A percentile compares a stretch with the other conserved stretches of the same genome.
phyloP scores from a whole-genome alignment of 1,284 basidiomycete species.

The Paramarasmius palmivorus region DNA sequence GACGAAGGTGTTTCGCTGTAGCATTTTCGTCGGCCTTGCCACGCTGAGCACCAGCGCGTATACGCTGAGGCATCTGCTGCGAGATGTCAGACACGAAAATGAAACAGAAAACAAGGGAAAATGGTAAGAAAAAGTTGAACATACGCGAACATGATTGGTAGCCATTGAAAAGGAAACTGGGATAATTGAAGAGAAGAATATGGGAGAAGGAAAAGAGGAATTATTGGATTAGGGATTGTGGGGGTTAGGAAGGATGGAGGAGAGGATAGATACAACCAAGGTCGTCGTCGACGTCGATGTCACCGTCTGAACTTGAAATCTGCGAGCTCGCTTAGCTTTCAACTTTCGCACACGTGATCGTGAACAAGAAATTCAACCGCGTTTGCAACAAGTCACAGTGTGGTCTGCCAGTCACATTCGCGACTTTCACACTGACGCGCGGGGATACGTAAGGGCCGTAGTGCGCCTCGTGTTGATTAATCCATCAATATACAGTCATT shows the following conservation, averaged over 20 bases:
- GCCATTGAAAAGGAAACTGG: constrained; percentile 48
- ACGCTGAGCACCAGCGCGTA: constrained; percentile 41
- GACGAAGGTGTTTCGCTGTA: constrained; percentile 60
- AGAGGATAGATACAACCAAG: constrained; percentile 10
- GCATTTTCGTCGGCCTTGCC: constrained; percentile 77
- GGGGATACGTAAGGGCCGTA: no score
- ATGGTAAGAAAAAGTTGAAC: constrained; percentile 23
- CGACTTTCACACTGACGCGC: neutral
- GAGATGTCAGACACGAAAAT: neutral
- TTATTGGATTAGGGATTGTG: constrained; percentile 10
- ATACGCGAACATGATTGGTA: constrained; percentile 56
- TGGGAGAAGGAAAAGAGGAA: constrained; percentile 6
- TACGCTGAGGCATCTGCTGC: constrained; percentile 15
- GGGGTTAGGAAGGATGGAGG: constrained; percentile 12
- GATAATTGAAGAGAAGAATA: constrained; percentile 19
- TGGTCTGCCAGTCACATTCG: no score
- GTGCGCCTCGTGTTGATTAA: no score
- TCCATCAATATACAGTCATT: no score
- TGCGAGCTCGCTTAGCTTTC: constrained; percentile 1
- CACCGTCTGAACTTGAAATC: neutral
- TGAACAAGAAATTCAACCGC: constrained; percentile 3
- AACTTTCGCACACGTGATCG: constrained; percentile 4
- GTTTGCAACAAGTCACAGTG: no score
- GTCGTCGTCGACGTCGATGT: constrained; percentile 5
- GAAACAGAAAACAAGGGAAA: neutral